Evolutionary conservation across 169 alveolate species (phyloP).

Genomic region (Eimeria sp.): DNA sequence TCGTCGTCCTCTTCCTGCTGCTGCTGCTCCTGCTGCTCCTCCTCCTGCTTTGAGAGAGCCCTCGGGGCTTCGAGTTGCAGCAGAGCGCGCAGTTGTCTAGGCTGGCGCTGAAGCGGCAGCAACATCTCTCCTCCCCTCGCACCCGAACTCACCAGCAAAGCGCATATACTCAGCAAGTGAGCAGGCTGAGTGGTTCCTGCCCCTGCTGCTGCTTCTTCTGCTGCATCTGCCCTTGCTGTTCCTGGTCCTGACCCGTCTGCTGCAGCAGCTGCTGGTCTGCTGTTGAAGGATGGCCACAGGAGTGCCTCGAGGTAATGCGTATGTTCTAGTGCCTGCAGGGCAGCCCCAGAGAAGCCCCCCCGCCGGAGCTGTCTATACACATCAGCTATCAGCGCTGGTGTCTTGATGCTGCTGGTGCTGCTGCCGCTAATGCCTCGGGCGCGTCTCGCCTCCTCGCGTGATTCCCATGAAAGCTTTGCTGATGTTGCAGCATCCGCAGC

Average conservation of each 20-base stretch:
- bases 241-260: neutral
- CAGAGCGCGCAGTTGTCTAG: neutral
- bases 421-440: neutral
- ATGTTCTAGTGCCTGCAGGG: neutral
- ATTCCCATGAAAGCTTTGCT: conserved; percentile 5
- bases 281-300: conserved; percentile 7
- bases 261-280: conserved; percentile 17
- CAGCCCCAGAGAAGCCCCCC: neutral
- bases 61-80: neutral
- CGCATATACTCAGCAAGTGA: conserved; percentile 7
- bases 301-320: neutral
- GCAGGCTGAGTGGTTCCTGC: neutral
- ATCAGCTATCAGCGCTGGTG: neutral
- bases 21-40: conserved; percentile 48
- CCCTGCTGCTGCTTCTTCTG: neutral
- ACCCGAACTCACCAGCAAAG: neutral
- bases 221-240: neutral
- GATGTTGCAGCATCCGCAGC: too few relatives aligned
- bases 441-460: neutral
- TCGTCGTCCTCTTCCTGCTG: conserved; percentile 3
- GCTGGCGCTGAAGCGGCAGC: neutral
- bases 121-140: neutral
- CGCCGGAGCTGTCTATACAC: neutral
- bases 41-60: neutral
- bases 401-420: conserved; percentile 18